These are phyloP conservation scores for Ramaria rubella DNA, from an alignment of 768 basidiomycete species.

Conservation along the genomic window DNA sequence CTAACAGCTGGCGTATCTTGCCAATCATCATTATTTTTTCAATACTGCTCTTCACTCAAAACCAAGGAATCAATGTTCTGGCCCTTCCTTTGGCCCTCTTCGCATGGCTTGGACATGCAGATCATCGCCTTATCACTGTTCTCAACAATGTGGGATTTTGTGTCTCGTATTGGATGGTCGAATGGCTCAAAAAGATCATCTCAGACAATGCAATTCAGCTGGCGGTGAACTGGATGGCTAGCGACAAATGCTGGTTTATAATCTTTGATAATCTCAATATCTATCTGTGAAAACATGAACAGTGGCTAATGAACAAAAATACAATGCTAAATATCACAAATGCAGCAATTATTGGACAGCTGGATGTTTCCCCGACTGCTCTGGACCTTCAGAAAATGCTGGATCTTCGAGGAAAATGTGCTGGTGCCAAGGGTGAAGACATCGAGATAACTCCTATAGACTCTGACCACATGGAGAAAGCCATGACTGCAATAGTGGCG, in stretches of 20 bases:
- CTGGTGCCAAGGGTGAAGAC: neutral
- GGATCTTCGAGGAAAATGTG: neutral
- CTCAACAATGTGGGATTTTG: neutral
- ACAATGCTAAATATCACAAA: neutral
- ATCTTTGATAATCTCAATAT: neutral
- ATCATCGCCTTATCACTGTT: neutral
- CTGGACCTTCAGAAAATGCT: neutral
- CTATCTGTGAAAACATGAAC: neutral
- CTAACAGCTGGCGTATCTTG: too few relatives aligned
- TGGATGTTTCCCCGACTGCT: neutral
- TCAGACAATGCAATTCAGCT: neutral
- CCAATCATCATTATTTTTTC: neutral
- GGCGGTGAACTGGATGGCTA: neutral
- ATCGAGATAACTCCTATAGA: neutral
- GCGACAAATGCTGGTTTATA: neutral
- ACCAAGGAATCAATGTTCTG: slow-evolving; percentile 7
- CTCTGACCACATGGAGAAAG: slow-evolving; percentile 4
- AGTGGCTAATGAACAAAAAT: neutral
- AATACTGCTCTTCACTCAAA: neutral
- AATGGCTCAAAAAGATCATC: neutral
- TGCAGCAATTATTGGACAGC: neutral
- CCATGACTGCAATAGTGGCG: slow-evolving; percentile 1
- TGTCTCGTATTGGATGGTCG: neutral
- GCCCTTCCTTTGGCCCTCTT: neutral
- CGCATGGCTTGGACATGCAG: neutral